These are phyloP conservation scores for Solanum chacoense DNA, from an alignment of 305 asterid species.

Conservation along the genomic window DNA sequence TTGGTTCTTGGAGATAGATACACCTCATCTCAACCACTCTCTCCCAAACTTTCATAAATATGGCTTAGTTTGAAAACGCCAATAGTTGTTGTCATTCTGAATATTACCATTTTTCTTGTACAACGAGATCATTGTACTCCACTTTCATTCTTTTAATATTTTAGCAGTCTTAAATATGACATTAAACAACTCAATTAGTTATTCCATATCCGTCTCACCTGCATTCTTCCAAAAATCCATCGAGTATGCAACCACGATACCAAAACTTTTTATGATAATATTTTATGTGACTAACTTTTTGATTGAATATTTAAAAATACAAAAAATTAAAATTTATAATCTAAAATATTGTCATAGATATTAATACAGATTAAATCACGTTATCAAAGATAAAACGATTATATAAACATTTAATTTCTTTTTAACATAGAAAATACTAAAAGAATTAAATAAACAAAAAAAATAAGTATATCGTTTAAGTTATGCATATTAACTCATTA, in stretches of 20 bases:
- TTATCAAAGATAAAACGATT: background rate
- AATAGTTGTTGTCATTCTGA: background rate
- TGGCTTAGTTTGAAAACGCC: background rate
- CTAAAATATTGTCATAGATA: background rate
- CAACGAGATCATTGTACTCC: background rate
- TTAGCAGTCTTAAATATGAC: background rate
- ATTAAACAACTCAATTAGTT: background rate
- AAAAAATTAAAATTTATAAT: background rate
- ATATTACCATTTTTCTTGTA: background rate
- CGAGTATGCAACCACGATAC: background rate
- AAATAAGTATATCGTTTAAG: background rate
- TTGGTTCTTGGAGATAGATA: background rate
- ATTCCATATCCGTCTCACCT: background rate
- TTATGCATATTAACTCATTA: background rate
- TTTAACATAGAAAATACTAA: background rate
- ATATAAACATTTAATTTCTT: background rate
- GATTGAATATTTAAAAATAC: background rate
- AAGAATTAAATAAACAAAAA: background rate
- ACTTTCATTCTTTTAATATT: background rate
- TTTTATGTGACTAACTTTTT: background rate
- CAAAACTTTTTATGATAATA: background rate
- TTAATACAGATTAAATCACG: background rate
- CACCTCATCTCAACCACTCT: background rate
- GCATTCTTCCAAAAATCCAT: background rate
- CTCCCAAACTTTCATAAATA: background rate